Percentiles rank a stretch among this genome's conserved stretches.
phyloP scores from a whole-genome alignment of 208 protist genomes.

The Wallacemonas sp. region DNA sequence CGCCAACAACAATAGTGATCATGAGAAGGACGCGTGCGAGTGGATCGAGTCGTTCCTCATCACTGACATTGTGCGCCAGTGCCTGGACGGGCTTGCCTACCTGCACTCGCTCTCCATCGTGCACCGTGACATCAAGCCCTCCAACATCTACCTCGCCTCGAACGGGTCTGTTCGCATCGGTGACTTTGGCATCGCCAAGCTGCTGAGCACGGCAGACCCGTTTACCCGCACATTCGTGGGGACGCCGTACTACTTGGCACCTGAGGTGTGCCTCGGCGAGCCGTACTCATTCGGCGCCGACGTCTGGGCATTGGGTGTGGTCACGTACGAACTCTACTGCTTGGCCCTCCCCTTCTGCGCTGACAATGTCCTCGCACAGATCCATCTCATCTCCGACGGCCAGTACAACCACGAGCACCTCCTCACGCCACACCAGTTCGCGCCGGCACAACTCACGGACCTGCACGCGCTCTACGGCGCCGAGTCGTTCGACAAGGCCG shows the following conservation, averaged over 20 bases:
- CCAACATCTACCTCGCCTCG: conserved; percentile 84
- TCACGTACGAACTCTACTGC: conserved; percentile 88
- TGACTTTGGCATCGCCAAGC: conserved; percentile 90
- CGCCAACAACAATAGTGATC: not conserved
- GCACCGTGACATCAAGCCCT: conserved; percentile 93
- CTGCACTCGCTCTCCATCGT: conserved; percentile 81
- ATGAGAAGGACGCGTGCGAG: conserved; percentile 12
- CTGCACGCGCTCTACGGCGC: conserved; percentile 49
- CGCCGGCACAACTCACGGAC: conserved; percentile 24
- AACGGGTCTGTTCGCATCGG: conserved; percentile 71
- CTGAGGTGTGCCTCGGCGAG: conserved; percentile 87
- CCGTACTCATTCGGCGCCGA: conserved; percentile 84
- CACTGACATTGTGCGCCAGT: conserved; percentile 72
- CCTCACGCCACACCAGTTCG: conserved; percentile 45
- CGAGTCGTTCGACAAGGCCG: conserved; percentile 38
- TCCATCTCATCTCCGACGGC: conserved; percentile 85
- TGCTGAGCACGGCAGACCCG: conserved; percentile 54
- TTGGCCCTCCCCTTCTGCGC: conserved; percentile 78
- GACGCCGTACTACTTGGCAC: conserved; percentile 90
- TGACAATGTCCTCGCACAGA: conserved; percentile 83
- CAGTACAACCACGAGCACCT: conserved; percentile 62
- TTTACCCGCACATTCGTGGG: conserved; percentile 85
- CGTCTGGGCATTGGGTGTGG: conserved; percentile 85
- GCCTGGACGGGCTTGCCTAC: conserved; percentile 81
- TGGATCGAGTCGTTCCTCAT: conserved; percentile 81